A percentile compares a stretch with the other conserved stretches of the same genome.
phyloP scores from a whole-genome alignment of 2,329 filamentous ascomycete species.

The Apiospora saccharicola region DNA sequence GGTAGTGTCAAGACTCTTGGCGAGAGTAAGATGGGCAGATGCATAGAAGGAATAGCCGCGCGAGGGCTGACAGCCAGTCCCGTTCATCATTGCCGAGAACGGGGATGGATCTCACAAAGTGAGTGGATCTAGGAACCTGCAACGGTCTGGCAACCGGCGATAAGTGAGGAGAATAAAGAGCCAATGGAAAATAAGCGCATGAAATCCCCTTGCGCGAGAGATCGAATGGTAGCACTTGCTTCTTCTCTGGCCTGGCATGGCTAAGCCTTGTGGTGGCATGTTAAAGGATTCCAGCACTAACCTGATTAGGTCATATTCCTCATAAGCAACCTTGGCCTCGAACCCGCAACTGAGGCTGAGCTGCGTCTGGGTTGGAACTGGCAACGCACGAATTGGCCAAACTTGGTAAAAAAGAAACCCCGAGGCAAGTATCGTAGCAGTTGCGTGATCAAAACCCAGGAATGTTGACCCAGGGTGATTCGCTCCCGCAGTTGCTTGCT shows the following conservation, averaged over 20 bases:
- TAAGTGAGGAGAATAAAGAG: slow-evolving; percentile 12
- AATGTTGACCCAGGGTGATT: not conserved
- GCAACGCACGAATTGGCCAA: not conserved
- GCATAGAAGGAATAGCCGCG: slow-evolving; percentile 9
- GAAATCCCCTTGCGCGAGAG: not conserved
- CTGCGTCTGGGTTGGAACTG: not conserved
- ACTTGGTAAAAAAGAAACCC: not conserved
- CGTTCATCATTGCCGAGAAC: not conserved
- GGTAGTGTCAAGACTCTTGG: not conserved
- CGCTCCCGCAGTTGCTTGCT: not conserved
- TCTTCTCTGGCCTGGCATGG: slow-evolving; percentile 2
- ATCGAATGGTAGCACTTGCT: slow-evolving; percentile 8
- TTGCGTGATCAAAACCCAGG: not conserved
- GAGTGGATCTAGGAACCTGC: slow-evolving; percentile 10
- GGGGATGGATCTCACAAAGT: not conserved
- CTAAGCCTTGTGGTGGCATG: slow-evolving; percentile 10
- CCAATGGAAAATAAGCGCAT: not conserved
- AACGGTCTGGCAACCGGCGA: not conserved
- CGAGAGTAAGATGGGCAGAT: slow-evolving; percentile 3
- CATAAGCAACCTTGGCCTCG: not conserved
- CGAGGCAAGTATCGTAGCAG: not conserved
- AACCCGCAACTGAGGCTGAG: slow-evolving; percentile 8
- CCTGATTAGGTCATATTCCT: slow-evolving; percentile 14
- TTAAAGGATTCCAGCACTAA: slow-evolving; percentile 19
- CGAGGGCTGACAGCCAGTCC: slow-evolving; percentile 16